Evolutionary conservation across 1,284 basidiomycete species (phyloP).

Genomic region (Ceraceosorus guamensis): DNA sequence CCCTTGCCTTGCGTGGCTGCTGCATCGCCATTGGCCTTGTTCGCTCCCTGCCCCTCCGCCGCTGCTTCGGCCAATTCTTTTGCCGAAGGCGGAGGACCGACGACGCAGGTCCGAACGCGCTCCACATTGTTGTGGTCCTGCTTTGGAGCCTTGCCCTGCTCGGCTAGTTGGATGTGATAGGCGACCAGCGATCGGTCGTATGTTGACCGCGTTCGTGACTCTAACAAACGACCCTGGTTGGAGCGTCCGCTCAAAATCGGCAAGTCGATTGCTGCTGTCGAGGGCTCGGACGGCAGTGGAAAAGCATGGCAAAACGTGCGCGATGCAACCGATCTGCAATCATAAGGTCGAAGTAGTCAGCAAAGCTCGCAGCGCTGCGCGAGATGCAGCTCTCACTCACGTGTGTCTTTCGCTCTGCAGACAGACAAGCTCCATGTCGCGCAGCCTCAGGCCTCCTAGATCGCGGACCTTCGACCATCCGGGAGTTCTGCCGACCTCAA

Average conservation of each 20-base stretch:
- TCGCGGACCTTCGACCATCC: constrained; percentile 32
- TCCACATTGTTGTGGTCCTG: constrained; percentile 39
- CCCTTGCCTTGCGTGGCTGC: constrained; percentile 6
- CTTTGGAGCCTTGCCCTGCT: constrained; percentile 29
- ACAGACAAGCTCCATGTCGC: constrained; percentile 46
- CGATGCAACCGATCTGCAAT: constrained; percentile 34
- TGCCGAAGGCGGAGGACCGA: constrained; percentile 31
- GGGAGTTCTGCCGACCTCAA: constrained; percentile 35
- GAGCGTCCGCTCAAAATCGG: constrained; percentile 17
- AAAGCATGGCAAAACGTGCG: constrained; percentile 42
- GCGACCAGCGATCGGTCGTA: constrained; percentile 36
- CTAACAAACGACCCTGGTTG: no score
- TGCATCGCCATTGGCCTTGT: no score
- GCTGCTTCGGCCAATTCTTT: constrained; percentile 1
- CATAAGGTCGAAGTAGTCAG: not conserved
- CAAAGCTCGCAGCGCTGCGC: not conserved
- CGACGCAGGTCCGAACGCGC: constrained; percentile 35
- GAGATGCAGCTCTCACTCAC: constrained; percentile 2
- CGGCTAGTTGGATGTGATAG: constrained; percentile 27
- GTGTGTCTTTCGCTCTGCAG: constrained; percentile 43
- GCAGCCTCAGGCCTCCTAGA: constrained; percentile 39
- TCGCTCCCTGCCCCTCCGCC: not conserved
- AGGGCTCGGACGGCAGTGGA: constrained; percentile 26
- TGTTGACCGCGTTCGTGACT: constrained; percentile 13
- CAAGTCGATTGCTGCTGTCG: constrained; percentile 24